A percentile compares a stretch with the other conserved stretches of the same genome.
Conservation (phyloP, 169 alveolate species). For the Plasmodium fragile region DNA sequence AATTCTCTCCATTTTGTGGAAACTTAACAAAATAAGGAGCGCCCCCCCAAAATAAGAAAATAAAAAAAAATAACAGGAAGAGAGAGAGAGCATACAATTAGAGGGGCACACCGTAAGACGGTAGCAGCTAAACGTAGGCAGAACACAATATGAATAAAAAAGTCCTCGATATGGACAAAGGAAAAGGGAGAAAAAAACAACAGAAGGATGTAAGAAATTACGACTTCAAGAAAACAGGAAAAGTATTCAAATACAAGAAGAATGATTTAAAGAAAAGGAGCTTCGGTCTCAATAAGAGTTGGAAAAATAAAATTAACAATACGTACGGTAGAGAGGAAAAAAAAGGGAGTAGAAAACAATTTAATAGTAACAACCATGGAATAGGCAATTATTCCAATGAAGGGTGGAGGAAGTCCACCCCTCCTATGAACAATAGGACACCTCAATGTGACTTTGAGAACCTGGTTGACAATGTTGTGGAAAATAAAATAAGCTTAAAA, state of each 20-base stretch:
- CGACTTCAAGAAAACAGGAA: conserved; percentile 35
- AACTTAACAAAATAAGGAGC: neutral
- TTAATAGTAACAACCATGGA: conserved; percentile 16
- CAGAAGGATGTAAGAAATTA: conserved; percentile 5
- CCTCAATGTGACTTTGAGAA: conserved; percentile 11
- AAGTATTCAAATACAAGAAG: conserved; percentile 48
- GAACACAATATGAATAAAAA: conserved; percentile 22
- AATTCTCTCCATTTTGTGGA: neutral
- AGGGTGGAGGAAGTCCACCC: neutral
- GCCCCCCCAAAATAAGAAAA: neutral
- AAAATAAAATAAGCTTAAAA: conserved; percentile 44
- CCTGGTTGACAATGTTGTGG: neutral
- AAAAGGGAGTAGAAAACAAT: conserved; percentile 4
- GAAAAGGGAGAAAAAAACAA: neutral
- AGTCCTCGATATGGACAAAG: neutral
- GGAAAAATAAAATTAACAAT: conserved; percentile 29
- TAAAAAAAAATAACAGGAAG: neutral
- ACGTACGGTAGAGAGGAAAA: conserved; percentile 10
- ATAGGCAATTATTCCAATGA: neutral
- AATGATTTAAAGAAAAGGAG: conserved; percentile 27
- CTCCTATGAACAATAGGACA: neutral
- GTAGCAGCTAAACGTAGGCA: neutral
- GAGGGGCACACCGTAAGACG: neutral
- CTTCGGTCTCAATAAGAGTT: conserved; percentile 6
- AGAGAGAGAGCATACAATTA: neutral